Conservation (phyloP, 2,329 filamentous ascomycete species). For the Ustilaginoidea virens region DNA sequence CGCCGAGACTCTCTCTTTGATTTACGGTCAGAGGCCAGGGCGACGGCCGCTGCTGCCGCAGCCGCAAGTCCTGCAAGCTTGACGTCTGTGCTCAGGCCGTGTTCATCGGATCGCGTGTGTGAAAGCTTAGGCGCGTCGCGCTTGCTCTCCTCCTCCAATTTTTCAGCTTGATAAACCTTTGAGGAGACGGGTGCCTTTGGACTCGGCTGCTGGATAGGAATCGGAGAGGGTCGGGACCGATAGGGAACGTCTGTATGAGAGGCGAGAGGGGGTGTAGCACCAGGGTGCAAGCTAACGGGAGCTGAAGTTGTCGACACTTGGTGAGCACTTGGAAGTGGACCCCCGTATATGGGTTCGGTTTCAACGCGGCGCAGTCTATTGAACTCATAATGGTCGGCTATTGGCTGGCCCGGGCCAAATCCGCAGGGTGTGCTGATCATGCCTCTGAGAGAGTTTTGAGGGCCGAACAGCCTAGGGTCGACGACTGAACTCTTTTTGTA, state of each 20-base stretch:
- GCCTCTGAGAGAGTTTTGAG: slow-evolving; percentile 43
- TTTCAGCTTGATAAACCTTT: slow-evolving; percentile 45
- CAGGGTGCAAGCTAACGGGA: slow-evolving; percentile 43
- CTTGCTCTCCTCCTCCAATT: slow-evolving; percentile 19
- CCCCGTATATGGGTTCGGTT: slow-evolving; percentile 8
- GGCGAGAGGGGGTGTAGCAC: slow-evolving; percentile 31
- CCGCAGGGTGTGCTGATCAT: slow-evolving; percentile 36
- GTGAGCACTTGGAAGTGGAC: slow-evolving; percentile 40
- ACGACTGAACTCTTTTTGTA: slow-evolving; percentile 33
- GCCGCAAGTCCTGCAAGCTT: slow-evolving; percentile 29
- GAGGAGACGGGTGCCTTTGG: slow-evolving; percentile 60
- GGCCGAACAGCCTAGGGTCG: slow-evolving; percentile 43
- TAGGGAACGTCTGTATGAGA: slow-evolving; percentile 23
- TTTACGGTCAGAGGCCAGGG: slow-evolving; percentile 12
- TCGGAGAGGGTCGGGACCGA: slow-evolving; percentile 35
- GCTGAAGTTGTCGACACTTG: slow-evolving; percentile 54
- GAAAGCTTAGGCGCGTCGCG: slow-evolving; percentile 15
- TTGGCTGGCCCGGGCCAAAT: slow-evolving; percentile 24
- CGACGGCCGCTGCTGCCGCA: slow-evolving; percentile 29
- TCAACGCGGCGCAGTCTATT: slow-evolving; percentile 10
- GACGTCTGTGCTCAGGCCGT: slow-evolving; percentile 27
- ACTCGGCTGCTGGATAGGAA: slow-evolving; percentile 73
- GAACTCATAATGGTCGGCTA: slow-evolving; percentile 13
- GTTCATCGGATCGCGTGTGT: slow-evolving; percentile 20
- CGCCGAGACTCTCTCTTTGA: slow-evolving; percentile 7